phyloP scores from a whole-genome alignment of 2,329 filamentous ascomycete genomes.

The Penicillium palitans region DNA sequence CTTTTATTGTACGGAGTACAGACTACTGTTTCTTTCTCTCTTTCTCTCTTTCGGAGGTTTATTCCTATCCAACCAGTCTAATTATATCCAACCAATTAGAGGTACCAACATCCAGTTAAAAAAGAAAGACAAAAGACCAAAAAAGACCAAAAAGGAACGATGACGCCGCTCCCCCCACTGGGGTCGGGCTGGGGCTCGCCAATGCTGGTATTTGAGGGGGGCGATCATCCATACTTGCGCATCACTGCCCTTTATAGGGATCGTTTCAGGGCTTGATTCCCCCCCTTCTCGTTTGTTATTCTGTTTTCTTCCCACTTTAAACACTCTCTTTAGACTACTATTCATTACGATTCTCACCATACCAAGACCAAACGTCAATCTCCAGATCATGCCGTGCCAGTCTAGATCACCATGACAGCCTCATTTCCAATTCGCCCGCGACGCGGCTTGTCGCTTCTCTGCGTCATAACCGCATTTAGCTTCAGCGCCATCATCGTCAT shows the following conservation, averaged over 20 bases:
- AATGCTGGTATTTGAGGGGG: background rate
- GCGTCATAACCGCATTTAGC: conserved; percentile 21
- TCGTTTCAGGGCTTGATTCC: background rate
- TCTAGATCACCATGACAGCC: conserved; percentile 22
- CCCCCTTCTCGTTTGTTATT: background rate
- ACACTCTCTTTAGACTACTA: background rate
- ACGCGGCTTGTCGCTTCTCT: conserved; percentile 26
- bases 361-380: background rate
- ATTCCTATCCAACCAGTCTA: background rate
- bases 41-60: background rate
- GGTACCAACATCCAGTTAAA: background rate
- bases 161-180: conserved; percentile 4
- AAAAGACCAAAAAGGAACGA: background rate
- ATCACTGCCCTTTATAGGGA: background rate
- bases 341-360: too few species aligned
- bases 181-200: background rate
- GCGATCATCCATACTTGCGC: background rate
- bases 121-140: too few species aligned
- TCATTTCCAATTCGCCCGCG: conserved; percentile 23
- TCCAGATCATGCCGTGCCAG: conserved; percentile 5
- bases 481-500: conserved; percentile 25
- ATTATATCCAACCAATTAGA: background rate
- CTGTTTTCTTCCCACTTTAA: background rate
- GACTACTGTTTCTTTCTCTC: background rate
- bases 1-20: too few species aligned